These are phyloP conservation scores for Heliamphora pulchella DNA, from an alignment of 179 eudicot species.

Conservation along the genomic window DNA sequence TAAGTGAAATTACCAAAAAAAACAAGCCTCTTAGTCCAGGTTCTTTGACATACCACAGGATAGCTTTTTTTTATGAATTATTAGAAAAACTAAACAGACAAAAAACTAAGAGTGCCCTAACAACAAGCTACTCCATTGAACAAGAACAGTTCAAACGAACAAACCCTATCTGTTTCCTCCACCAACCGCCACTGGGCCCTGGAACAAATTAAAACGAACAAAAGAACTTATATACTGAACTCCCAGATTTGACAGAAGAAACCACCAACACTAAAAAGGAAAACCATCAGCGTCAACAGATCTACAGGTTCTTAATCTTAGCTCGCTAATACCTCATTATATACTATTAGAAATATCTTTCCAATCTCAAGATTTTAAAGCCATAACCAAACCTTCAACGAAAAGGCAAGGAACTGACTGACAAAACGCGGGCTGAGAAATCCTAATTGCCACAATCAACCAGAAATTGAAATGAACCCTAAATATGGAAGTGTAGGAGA, in stretches of 20 bases:
- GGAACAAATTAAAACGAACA: not conserved
- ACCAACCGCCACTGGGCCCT: not conserved
- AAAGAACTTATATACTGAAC: not conserved
- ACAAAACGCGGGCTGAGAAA: not conserved
- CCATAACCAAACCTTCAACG: slow-evolving; percentile 21
- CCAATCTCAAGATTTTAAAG: not conserved
- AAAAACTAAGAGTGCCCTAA: not conserved
- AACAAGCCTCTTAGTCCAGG: too few relatives aligned
- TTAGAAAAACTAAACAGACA: too few relatives aligned
- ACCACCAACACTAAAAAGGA: not conserved
- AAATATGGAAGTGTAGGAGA: not conserved
- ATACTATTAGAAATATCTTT: not conserved
- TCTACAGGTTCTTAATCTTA: not conserved
- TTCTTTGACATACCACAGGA: too few relatives aligned
- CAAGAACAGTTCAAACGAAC: not conserved
- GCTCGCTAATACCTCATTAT: not conserved
- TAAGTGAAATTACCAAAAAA: too few relatives aligned
- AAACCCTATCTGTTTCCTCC: not conserved
- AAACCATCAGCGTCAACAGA: not conserved
- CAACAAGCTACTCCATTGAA: not conserved
- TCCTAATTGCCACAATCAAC: not conserved
- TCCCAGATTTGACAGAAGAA: not conserved
- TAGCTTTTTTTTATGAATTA: too few relatives aligned
- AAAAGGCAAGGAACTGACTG: not conserved
- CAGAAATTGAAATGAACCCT: not conserved